phyloP scores from a whole-genome alignment of 1,139 yeast species.

The Arxiozyma telluris region DNA sequence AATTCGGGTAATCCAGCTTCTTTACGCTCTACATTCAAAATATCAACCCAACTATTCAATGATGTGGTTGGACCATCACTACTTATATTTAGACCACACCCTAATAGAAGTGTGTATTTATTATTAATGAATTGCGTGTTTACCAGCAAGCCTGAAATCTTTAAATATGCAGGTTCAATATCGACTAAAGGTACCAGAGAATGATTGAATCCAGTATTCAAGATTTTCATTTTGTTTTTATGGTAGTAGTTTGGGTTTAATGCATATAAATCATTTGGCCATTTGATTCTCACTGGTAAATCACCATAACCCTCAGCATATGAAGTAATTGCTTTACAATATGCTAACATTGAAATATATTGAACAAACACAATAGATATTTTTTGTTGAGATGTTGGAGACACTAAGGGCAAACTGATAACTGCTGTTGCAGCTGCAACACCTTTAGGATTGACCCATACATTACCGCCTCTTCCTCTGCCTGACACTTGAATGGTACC shows the following conservation, averaged over 20 bases:
- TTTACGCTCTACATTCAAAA: slow-evolving; percentile 46
- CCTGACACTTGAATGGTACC: slow-evolving; percentile 87
- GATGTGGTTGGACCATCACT: slow-evolving; percentile 92
- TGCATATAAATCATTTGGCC: slow-evolving; percentile 94
- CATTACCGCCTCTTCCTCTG: slow-evolving; percentile 88
- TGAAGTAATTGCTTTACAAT: slow-evolving; percentile 63
- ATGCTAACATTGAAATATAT: slow-evolving; percentile 75
- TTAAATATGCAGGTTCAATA: slow-evolving; percentile 49
- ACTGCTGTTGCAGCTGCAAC: slow-evolving; percentile 76
- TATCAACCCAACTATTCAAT: slow-evolving; percentile 56
- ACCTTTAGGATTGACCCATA: slow-evolving; percentile 93
- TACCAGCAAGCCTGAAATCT: slow-evolving; percentile 77
- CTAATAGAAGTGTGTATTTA: slow-evolving; percentile 59
- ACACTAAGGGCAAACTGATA: slow-evolving; percentile 45
- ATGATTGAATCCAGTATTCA: slow-evolving; percentile 16
- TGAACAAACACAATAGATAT: slow-evolving; percentile 69
- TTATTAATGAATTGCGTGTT: slow-evolving; percentile 61
- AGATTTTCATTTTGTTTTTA: slow-evolving; percentile 21
- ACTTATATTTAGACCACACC: slow-evolving; percentile 78
- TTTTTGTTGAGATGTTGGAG: slow-evolving; percentile 31
- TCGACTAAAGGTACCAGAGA: slow-evolving; percentile 24
- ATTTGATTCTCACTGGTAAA: slow-evolving; percentile 74
- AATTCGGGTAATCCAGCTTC: slow-evolving; percentile 37
- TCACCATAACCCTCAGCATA: slow-evolving; percentile 63
- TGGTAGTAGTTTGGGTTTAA: slow-evolving; percentile 50